Conservation (phyloP, 1,284 basidiomycete genomes). For the Sphagnurus paluster region DNA sequence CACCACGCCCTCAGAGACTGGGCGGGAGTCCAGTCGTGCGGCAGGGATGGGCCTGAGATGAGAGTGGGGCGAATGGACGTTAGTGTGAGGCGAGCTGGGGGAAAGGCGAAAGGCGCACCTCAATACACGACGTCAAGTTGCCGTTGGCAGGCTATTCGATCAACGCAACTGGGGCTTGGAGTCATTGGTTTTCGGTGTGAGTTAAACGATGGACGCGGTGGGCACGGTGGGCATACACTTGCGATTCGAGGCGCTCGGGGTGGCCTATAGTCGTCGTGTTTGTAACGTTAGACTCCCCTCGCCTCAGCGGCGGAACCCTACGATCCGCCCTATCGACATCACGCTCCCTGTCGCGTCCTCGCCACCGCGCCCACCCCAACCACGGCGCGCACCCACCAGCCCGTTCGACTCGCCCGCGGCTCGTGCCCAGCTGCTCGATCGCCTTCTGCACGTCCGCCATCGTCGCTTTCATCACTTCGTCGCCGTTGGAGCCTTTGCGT, state of each 20-base stretch:
- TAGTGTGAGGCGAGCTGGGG: too few relatives aligned
- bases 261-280: constrained; percentile 39
- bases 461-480: constrained; percentile 78
- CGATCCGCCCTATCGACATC: constrained; percentile 35
- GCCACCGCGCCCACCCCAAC: constrained; percentile 34
- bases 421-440: constrained; percentile 71
- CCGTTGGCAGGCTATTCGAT: too few relatives aligned
- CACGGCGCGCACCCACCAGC: constrained; percentile 36
- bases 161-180: too few relatives aligned
- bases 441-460: constrained; percentile 87
- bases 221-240: too few relatives aligned
- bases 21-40: too few relatives aligned
- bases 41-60: too few relatives aligned
- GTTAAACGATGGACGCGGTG: too few relatives aligned
- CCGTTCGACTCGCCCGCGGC: constrained; percentile 52
- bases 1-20: constrained; percentile 40
- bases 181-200: too few relatives aligned
- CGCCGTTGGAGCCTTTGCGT: constrained; percentile 28
- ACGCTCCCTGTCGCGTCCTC: constrained; percentile 35
- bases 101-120: too few relatives aligned
- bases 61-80: too few relatives aligned
- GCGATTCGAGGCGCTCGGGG: constrained; percentile 35
- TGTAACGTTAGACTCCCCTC: constrained; percentile 43
- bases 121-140: too few relatives aligned
- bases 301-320: constrained; percentile 44